Conservation (phyloP, 345 rosid genomes). For the Sisymbrium irio region DNA sequence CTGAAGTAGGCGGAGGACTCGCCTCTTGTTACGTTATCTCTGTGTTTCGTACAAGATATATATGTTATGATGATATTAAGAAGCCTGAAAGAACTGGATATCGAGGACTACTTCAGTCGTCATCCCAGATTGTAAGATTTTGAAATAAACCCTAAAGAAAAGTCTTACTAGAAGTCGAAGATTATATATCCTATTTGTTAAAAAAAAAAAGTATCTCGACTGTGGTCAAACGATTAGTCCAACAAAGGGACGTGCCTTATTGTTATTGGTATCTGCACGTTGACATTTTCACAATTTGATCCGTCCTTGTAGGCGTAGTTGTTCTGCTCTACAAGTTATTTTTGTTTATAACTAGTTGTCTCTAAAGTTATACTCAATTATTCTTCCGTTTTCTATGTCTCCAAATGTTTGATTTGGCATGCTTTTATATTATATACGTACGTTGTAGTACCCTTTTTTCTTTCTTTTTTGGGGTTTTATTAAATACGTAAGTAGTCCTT, state of each 20-base stretch:
- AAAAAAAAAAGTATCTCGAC: not conserved
- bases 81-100: not conserved
- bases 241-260: not conserved
- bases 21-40: too few species aligned
- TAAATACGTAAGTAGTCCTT: not conserved
- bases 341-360: too few species aligned
- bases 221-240: not conserved
- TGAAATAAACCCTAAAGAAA: not conserved
- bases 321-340: too few species aligned
- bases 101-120: not conserved
- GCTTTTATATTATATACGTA: not conserved
- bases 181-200: not conserved
- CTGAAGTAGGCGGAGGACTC: too few species aligned
- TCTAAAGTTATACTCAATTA: not conserved
- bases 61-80: too few species aligned
- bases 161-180: not conserved
- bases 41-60: too few species aligned
- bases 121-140: not conserved
- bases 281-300: not conserved
- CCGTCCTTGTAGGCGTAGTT: too few species aligned
- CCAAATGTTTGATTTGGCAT: slow-evolving; percentile 4
- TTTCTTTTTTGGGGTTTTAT: not conserved
- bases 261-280: not conserved
- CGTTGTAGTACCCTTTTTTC: not conserved
- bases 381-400: not conserved